Base-by-base conservation (phyloP, 352 stramenopile species). In the Phytopythium sindhum region DNA sequence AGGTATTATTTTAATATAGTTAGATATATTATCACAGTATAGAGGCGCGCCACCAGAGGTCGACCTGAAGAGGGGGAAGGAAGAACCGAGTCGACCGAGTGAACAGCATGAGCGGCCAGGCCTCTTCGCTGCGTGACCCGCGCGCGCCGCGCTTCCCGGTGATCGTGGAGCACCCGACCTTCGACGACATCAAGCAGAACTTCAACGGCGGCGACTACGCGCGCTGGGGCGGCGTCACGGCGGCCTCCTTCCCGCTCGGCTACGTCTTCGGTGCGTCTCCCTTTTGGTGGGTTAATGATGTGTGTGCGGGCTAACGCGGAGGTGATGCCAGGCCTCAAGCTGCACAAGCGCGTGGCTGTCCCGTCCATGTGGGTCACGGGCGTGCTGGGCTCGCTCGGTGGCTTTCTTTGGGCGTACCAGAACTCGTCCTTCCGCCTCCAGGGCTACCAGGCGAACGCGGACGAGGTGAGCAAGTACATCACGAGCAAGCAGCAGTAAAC, bases 401-500 rank as follows among this genome's bases (percentile, higher is more conserved):
- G 84, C 62, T 90, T 89, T 63, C 45, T 95, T 67, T 90, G 75
- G 77, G 82, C 86, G 31, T 95, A 84, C 70, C 84, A 95, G 77
- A 93, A 81, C 74, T 92, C 83, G 63, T 86, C 74, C 31, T 88
- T 91, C 68, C 81, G 83, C 67, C 80, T 95, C 50, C 81, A 92
- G 71, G 84, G 86, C 47, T 91, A 80, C 74, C 73, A 81, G 58
- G 63, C 70, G 26, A 93, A 91, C 68, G 62, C 60, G 45, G 66
- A 72, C 47, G 80, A 91, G 60, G 82, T 91, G 48, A 66, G 80
- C 70, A 76, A 82, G 65, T 88, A 87, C 76, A 87, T 90, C 48
- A 81, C 62, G 33, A 75, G 37, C 62, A 78, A 78, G 65, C 29
- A 75, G 70, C 55, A 64, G 37, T 57, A 48, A 44, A 6, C 26